Base-by-base conservation (phyloP, 2,329 filamentous ascomycete species). In the Aspergillus fijiensis region DNA sequence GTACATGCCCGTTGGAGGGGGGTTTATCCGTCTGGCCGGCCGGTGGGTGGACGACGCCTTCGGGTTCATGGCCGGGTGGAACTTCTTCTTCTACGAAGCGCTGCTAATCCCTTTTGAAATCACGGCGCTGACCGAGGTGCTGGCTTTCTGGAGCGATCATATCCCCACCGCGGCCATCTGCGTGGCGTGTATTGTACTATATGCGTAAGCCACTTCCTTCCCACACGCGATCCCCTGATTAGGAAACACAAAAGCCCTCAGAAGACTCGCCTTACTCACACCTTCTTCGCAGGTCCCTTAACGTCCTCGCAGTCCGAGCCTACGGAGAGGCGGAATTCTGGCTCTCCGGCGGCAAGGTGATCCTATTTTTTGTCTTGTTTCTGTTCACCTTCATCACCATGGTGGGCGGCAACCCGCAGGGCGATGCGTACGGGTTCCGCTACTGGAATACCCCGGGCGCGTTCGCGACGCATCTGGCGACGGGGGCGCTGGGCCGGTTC, bases 361-460 rank as follows among this genome's bases (percentile, higher is more conserved):
- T 91, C 2, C 80, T 91, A 50, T 87, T 89, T 59, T 73, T 90
- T 29, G 86, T 83, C 1, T 80, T 91, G 29, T 82, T 91, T 65
- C 65, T 84, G 61, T 91, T 89, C 76, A 92, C 90, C 9, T 90
- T 94, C 67, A 81, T 94, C 62, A 86, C 87, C 62, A 92, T 92
- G 86, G 78, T 92, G 1, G 90, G 90, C 7, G 90, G 89, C 3
- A 92, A 92, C 66, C 90, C 90, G 0, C 71, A 85, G 1, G 80
- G 84, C 55, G 87, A 91, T 65, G 79, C 82, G 0, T 89, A 89
- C 62, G 89, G 89, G 0, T 91, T 91, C 71, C 81, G 85, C 10
- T 82, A 85, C 68, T 88, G 85, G 75, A 69, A 4, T 14, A 53
- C 29, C 11, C 60, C 60, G 9, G 56, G 61, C 4, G 21, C 60